Evolutionary conservation across 179 eudicot genomes (phyloP).

Genomic region (Beta macrorhiza): DNA sequence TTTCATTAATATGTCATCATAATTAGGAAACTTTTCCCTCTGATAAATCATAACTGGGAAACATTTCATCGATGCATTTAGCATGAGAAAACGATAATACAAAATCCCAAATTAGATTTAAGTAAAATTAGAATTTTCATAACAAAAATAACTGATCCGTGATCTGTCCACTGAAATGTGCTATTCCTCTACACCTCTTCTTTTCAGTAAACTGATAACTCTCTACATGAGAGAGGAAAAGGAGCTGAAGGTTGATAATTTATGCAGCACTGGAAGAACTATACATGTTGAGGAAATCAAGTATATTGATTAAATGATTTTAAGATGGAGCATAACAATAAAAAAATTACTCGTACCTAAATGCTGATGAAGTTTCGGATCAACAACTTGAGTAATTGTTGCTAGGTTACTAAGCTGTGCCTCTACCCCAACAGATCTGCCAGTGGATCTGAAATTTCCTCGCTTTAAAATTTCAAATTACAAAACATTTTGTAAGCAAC

Average conservation of each 20-base stretch:
- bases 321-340: not conserved
- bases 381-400: conserved; percentile 81
- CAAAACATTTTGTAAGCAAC: conserved; percentile 32
- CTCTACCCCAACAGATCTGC: conserved; percentile 91
- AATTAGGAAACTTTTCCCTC: not conserved
- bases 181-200: not conserved
- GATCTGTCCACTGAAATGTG: not conserved
- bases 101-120: not conserved
- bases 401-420: conserved; percentile 79
- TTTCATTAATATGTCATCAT: not conserved
- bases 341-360: conserved; percentile 50
- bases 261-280: not conserved
- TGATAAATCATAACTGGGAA: not conserved
- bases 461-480: conserved; percentile 59
- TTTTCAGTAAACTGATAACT: not conserved
- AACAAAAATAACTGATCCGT: not conserved
- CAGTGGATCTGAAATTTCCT: conserved; percentile 95
- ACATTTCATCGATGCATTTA: not conserved
- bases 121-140: not conserved
- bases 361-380: conserved; percentile 97
- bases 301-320: not conserved
- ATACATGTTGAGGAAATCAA: not conserved
- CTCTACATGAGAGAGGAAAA: not conserved
- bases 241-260: not conserved
- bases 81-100: not conserved